phyloP scores from a whole-genome alignment of 208 protist genomes.

The Crithidia bombi region DNA sequence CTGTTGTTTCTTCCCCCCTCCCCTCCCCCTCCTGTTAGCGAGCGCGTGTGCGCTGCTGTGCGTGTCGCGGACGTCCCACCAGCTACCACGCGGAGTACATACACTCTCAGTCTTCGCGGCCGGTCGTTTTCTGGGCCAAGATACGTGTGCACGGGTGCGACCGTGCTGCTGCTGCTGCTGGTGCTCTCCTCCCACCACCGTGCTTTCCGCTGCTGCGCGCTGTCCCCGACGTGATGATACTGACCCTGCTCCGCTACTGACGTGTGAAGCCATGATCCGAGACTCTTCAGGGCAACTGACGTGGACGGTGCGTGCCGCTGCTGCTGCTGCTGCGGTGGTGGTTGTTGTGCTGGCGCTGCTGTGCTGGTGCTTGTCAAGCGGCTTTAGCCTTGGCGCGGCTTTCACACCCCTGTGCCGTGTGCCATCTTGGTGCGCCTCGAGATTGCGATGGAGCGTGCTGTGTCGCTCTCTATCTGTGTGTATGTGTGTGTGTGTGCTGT shows the following conservation, averaged over 20 bases:
- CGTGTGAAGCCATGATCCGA: slow-evolving; percentile 38
- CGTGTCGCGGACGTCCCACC: slow-evolving; percentile 16
- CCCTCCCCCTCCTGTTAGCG: neutral
- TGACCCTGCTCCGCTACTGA: slow-evolving; percentile 40
- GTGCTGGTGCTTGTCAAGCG: slow-evolving; percentile 18
- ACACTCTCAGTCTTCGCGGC: slow-evolving; percentile 23
- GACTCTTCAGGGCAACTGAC: slow-evolving; percentile 38
- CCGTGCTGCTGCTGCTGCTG: no score
- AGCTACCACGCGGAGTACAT: slow-evolving; percentile 28
- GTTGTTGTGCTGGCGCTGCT: neutral
- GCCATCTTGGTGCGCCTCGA: slow-evolving; percentile 48
- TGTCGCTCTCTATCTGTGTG: no score
- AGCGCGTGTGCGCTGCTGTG: neutral
- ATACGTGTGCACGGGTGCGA: slow-evolving; percentile 6
- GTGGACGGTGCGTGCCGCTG: slow-evolving; percentile 11
- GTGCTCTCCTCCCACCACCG: neutral
- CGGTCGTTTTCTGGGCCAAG: slow-evolving; percentile 32
- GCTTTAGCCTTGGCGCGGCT: slow-evolving; percentile 48
- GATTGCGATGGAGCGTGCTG: no score
- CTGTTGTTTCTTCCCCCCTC: neutral
- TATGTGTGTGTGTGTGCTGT: slow-evolving; percentile 6
- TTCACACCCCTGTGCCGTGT: slow-evolving; percentile 41
- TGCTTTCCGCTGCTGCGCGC: neutral
- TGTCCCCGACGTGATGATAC: slow-evolving; percentile 29
- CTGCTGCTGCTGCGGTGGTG: neutral